phyloP scores from a whole-genome alignment of 1,139 yeast species.

The Lodderomyces jiufengensis region DNA sequence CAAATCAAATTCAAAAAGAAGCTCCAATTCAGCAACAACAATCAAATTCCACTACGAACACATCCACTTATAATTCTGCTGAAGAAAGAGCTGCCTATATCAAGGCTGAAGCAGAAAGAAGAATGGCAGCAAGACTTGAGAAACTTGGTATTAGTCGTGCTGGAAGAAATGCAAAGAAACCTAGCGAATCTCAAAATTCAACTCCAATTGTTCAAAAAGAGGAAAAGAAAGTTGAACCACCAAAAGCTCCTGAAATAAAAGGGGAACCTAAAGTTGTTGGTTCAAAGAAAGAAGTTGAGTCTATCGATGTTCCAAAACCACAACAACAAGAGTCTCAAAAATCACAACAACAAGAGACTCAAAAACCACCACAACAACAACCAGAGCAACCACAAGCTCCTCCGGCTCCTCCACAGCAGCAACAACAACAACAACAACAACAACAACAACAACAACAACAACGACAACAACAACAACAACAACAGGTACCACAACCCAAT shows the following conservation, averaged over 20 bases:
- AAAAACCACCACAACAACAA: too few species aligned
- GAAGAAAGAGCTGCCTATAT: conserved; percentile 80
- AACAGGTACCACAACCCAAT: too few species aligned
- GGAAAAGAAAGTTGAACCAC: conserved; percentile 3
- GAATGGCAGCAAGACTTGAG: conserved; percentile 87
- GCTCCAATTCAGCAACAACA: not conserved
- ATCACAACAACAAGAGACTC: too few species aligned
- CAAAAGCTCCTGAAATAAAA: not conserved
- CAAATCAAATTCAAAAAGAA: not conserved
- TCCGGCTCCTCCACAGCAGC: too few species aligned
- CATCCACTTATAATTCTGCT: conserved; percentile 28
- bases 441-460: too few species aligned
- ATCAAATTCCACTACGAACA: conserved; percentile 3
- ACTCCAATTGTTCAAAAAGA: not conserved
- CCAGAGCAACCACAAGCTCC: too few species aligned
- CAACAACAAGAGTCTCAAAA: too few species aligned
- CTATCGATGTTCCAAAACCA: too few species aligned
- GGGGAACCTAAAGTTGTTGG: conserved; percentile 14
- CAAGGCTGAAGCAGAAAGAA: conserved; percentile 85
- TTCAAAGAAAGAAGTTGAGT: too few species aligned
- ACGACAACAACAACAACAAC: too few species aligned
- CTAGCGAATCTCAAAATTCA: conserved; percentile 5
- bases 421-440: too few species aligned
- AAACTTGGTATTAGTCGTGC: conserved; percentile 59
- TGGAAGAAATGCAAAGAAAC: conserved; percentile 4